Evolutionary conservation across 2,329 filamentous ascomycete species (phyloP).

Genomic region (Diaporthe destruens): DNA sequence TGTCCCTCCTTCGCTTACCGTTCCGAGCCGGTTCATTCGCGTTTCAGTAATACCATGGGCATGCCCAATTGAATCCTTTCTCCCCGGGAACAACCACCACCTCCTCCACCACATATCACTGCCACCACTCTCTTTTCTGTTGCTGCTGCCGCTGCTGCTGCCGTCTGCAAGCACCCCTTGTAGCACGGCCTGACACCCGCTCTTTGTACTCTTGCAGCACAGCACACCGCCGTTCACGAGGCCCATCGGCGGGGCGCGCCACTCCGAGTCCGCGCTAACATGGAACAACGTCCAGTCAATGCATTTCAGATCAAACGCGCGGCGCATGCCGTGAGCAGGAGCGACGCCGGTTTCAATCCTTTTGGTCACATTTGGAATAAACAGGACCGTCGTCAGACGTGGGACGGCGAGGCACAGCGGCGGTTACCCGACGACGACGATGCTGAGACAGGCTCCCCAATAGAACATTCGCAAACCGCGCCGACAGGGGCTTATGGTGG

Average conservation of each 20-base stretch:
- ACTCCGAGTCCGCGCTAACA: slow-evolving; percentile 35
- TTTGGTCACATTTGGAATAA: slow-evolving; percentile 58
- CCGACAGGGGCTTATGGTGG: slow-evolving; percentile 37
- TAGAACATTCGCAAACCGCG: slow-evolving; percentile 53
- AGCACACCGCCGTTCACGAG: slow-evolving; percentile 22
- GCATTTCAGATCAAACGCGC: slow-evolving; percentile 58
- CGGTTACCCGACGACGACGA: slow-evolving; percentile 42
- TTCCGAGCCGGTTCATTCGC: slow-evolving; percentile 21
- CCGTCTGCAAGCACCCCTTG: neutral
- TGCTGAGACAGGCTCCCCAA: slow-evolving; percentile 47
- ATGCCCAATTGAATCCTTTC: slow-evolving; percentile 25
- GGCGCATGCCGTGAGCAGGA: slow-evolving; percentile 58
- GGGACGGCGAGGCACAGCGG: slow-evolving; percentile 53
- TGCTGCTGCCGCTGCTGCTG: neutral
- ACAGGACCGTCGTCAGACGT: slow-evolving; percentile 50
- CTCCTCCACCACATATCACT: neutral
- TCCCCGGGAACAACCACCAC: neutral
- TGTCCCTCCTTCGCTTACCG: slow-evolving; percentile 27
- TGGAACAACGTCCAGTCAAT: slow-evolving; percentile 56
- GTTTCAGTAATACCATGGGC: slow-evolving; percentile 13
- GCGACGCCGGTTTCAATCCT: slow-evolving; percentile 54
- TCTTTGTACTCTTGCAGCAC: slow-evolving; percentile 23
- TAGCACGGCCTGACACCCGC: slow-evolving; percentile 23
- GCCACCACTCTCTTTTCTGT: neutral
- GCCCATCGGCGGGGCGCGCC: slow-evolving; percentile 14